These are phyloP conservation scores for Alternaria incomplexa DNA, from an alignment of 2,329 filamentous ascomycete genomes.

Conservation along the genomic window DNA sequence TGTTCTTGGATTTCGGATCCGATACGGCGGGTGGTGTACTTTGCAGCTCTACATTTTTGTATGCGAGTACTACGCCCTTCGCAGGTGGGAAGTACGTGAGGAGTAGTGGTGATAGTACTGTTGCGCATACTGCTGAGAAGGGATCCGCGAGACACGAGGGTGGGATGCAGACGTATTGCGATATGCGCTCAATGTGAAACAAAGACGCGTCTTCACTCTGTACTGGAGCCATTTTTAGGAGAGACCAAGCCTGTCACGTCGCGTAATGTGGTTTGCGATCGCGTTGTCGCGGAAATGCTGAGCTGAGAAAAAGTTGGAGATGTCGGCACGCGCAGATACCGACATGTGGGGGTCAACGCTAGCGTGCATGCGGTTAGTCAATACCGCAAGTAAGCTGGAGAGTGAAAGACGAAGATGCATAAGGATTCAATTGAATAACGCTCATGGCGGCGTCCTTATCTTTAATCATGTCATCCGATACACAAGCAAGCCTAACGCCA, in stretches of 20 bases:
- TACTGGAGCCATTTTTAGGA: constrained; percentile 36
- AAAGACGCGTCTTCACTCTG: constrained; percentile 44
- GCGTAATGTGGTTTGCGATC: constrained; percentile 23
- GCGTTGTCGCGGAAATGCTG: constrained; percentile 9
- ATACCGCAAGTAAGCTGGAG: neutral
- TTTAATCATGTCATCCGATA: neutral
- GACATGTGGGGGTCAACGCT: constrained; percentile 19
- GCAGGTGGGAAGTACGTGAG: constrained; percentile 78
- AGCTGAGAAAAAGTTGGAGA: constrained; percentile 38
- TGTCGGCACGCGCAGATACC: constrained; percentile 26
- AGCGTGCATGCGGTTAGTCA: constrained; percentile 6
- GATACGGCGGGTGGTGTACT: constrained; percentile 55
- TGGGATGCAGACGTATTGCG: constrained; percentile 78
- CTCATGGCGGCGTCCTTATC: neutral
- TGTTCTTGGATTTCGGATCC: constrained; percentile 1
- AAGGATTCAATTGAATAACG: neutral
- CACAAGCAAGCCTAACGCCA: neutral
- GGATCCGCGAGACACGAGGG: constrained; percentile 73
- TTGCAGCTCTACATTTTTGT: constrained; percentile 71
- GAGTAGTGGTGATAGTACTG: constrained; percentile 76
- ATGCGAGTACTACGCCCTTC: constrained; percentile 75
- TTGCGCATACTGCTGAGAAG: constrained; percentile 72
- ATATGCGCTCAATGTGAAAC: constrained; percentile 79
- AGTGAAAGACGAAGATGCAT: neutral
- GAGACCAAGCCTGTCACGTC: neutral